phyloP scores from a whole-genome alignment of 2,329 filamentous ascomycete genomes.

The Microascus cirrosus region DNA sequence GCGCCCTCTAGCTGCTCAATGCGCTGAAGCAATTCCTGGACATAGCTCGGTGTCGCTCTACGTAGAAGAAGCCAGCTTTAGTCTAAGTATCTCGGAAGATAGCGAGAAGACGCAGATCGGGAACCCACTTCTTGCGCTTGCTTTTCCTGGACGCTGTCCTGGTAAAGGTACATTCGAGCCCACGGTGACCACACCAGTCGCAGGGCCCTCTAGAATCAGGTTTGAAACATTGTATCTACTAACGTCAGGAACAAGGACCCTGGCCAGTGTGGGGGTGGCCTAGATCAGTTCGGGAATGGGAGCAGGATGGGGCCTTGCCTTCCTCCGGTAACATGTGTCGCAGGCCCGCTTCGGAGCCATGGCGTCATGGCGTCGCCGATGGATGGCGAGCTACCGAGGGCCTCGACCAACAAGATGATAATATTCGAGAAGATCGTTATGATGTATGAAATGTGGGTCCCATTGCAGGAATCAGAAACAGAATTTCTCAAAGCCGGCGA shows the following conservation, averaged over 20 bases:
- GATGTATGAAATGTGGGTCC: no score
- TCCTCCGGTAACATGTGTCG: constrained; percentile 7
- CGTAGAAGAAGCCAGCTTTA: neutral
- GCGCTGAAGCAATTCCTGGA: neutral
- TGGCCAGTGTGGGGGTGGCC: neutral
- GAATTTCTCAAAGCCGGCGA: neutral
- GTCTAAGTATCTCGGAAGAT: neutral
- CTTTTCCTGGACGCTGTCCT: constrained; percentile 9
- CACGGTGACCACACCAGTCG: constrained; percentile 38
- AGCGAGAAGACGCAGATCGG: neutral
- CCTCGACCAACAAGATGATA: neutral
- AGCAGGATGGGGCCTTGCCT: constrained; percentile 7
- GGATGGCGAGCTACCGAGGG: neutral
- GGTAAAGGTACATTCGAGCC: constrained; percentile 32
- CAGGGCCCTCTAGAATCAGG: constrained; percentile 23
- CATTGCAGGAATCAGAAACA: neutral
- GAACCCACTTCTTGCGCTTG: no score
- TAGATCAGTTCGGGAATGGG: neutral
- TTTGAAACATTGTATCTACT: constrained; percentile 37
- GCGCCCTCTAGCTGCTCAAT: neutral
- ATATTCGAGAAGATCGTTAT: neutral
- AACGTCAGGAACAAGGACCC: constrained; percentile 5
- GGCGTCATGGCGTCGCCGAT: neutral
- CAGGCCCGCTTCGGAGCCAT: constrained; percentile 8
- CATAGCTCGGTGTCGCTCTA: neutral